These are phyloP conservation scores for Volvariella surrecta DNA, from an alignment of 1,284 basidiomycete species.

Conservation along the genomic window DNA sequence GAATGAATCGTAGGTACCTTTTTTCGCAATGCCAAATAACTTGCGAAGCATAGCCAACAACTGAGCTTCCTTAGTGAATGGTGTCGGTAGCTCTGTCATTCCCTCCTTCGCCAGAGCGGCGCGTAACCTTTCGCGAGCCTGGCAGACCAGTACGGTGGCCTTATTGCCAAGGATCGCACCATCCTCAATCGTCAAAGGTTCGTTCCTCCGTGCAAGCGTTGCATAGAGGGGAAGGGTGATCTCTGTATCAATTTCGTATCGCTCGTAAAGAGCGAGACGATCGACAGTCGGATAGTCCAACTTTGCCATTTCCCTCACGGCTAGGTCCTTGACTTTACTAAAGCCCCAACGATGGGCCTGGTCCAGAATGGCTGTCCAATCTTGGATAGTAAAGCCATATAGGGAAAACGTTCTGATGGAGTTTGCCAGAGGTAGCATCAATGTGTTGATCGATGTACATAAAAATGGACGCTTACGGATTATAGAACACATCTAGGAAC, in stretches of 20 bases:
- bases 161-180: conserved; percentile 39
- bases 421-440: no score
- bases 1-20: no score
- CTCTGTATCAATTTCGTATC: conserved; percentile 33
- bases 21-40: no score
- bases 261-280: conserved; percentile 42
- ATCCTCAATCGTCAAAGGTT: conserved; percentile 36
- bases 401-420: conserved; percentile 10
- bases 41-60: no score
- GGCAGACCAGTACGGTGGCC: conserved; percentile 24
- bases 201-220: conserved; percentile 35
- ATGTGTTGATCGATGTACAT: background rate
- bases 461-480: conserved; percentile 7
- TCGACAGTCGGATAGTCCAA: conserved; percentile 29
- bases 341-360: conserved; percentile 14
- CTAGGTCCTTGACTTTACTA: conserved; percentile 10
- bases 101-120: background rate
- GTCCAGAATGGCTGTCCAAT: conserved; percentile 13
- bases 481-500: conserved; percentile 21
- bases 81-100: no score
- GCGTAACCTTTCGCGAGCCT: background rate
- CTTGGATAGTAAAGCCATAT: conserved; percentile 8
- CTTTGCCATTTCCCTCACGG: conserved; percentile 11
- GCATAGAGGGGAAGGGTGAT: conserved; percentile 40
- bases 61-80: no score